phyloP scores from a whole-genome alignment of 805 yeast species.

The Candida patagonica region DNA sequence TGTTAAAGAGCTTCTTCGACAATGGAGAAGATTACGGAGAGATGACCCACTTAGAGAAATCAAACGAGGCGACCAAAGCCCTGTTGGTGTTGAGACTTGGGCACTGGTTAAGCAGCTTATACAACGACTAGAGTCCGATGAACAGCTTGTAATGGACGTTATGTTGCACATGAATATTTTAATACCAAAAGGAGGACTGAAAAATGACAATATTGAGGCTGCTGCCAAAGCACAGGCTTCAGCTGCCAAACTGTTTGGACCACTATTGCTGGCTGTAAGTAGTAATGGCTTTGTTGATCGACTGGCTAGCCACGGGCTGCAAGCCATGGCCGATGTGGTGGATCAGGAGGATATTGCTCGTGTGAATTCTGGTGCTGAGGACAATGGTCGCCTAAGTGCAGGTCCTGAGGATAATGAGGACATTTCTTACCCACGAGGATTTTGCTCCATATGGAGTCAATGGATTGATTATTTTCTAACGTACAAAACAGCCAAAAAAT shows the following conservation, averaged over 20 bases:
- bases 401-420: not conserved
- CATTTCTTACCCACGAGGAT: not conserved
- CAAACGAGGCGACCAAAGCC: slow-evolving; percentile 37
- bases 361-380: not conserved
- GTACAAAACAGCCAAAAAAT: slow-evolving; percentile 1
- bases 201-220: slow-evolving; percentile 2
- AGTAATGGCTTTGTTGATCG: slow-evolving; percentile 8
- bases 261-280: slow-evolving; percentile 13
- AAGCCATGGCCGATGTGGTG: slow-evolving; percentile 3
- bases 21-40: slow-evolving; percentile 43
- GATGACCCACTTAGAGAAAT: slow-evolving; percentile 32
- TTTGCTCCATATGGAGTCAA: slow-evolving; percentile 1
- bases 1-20: slow-evolving; percentile 34
- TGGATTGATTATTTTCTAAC: slow-evolving; percentile 8
- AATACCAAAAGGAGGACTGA: slow-evolving; percentile 17
- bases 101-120: slow-evolving; percentile 26
- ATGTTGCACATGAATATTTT: slow-evolving; percentile 29
- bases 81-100: slow-evolving; percentile 37
- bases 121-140: slow-evolving; percentile 12
- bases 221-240: not conserved
- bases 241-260: slow-evolving; percentile 13
- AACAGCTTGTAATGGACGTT: slow-evolving; percentile 20
- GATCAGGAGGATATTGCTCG: no score
- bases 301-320: slow-evolving; percentile 5
- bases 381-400: no score